Evolutionary conservation across 768 basidiomycete genomes (phyloP).

Genomic region (Suillus bovinus): DNA sequence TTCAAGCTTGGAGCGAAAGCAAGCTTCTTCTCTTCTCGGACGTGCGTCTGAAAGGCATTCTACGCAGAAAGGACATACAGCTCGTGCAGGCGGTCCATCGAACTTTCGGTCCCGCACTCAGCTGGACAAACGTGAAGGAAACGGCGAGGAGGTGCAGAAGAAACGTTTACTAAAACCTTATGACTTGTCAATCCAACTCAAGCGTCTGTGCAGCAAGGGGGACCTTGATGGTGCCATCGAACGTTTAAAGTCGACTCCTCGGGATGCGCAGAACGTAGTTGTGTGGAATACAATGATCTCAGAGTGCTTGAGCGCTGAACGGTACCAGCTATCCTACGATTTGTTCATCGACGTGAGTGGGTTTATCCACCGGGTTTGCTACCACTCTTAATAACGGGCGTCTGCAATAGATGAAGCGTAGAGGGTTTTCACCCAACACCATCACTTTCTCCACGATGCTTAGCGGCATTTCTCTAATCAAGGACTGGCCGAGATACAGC

Average conservation of each 20-base stretch:
- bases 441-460: slow-evolving; percentile 74
- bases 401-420: slow-evolving; percentile 72
- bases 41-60: slow-evolving; percentile 9
- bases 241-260: slow-evolving; percentile 67
- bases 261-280: slow-evolving; percentile 70
- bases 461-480: slow-evolving; percentile 58
- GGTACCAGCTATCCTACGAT: slow-evolving; percentile 60
- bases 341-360: slow-evolving; percentile 66
- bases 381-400: slow-evolving; percentile 6
- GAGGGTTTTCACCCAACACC: slow-evolving; percentile 69
- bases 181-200: slow-evolving; percentile 58
- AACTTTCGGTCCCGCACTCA: slow-evolving; percentile 2
- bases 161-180: slow-evolving; percentile 56
- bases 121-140: slow-evolving; percentile 4
- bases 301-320: slow-evolving; percentile 56
- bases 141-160: slow-evolving; percentile 3
- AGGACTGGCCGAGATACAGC: slow-evolving; percentile 56
- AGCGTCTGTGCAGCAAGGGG: slow-evolving; percentile 53
- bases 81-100: slow-evolving; percentile 1
- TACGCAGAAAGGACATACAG: slow-evolving; percentile 8
- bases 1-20: slow-evolving; percentile 3
- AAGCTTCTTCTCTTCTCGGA: not conserved
- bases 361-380: slow-evolving; percentile 16
- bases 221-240: slow-evolving; percentile 62
- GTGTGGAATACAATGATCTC: slow-evolving; percentile 83